Evolutionary conservation across 2,329 filamentous ascomycete genomes (phyloP), one percentile per base, ranked within the genome.

Genomic region (Aspergillus calidoustus): DNA sequence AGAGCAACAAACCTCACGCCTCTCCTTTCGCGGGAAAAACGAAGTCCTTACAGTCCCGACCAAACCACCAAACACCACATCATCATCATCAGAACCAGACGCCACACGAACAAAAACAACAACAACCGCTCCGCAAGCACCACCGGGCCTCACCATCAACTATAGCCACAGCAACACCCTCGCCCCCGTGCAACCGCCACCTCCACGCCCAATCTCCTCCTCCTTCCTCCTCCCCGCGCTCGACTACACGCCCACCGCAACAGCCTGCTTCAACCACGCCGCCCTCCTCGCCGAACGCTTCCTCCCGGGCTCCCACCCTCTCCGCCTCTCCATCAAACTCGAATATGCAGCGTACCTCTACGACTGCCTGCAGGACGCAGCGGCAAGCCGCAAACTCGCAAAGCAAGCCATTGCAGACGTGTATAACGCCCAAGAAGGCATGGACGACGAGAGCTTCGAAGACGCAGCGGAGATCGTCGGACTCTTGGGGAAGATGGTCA

Each of bases 401-500:
- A 90, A 91, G 70, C 85, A 89, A 43, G 92, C 93, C 3, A 95
- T 98, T 63, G 86, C 91, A 47, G 92, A 97, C 69, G 94, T 97
- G 1, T 97, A 97, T 73, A 90, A 93, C 60, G 92, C 93, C 1
- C 88, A 90, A 57, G 93, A 97, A 76, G 92, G 91, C 22, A 94
- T 98, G 87, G 92, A 96, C 62, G 93, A 98, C 71, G 92, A 96
- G 68, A 96, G 95, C 82, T 99, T 97, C 74, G 87, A 91, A 66
- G 95, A 98, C 75, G 92, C 93, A 0, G 93, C 92, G 61, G 91
- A 94, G 71, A 84, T 97, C 13, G 93, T 98, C 8, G 90, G 91
- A 1, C 89, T 95, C 0, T 77, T 98, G 1, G 92, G 92, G 7
- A 91, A 89, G 71, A 95, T 97, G 89, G 92, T 93, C 85, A 93